Evolutionary conservation across 1,139 yeast genomes (phyloP), one percentile per base, ranked within the genome.

Genomic region (Diutina scorzettiae): DNA sequence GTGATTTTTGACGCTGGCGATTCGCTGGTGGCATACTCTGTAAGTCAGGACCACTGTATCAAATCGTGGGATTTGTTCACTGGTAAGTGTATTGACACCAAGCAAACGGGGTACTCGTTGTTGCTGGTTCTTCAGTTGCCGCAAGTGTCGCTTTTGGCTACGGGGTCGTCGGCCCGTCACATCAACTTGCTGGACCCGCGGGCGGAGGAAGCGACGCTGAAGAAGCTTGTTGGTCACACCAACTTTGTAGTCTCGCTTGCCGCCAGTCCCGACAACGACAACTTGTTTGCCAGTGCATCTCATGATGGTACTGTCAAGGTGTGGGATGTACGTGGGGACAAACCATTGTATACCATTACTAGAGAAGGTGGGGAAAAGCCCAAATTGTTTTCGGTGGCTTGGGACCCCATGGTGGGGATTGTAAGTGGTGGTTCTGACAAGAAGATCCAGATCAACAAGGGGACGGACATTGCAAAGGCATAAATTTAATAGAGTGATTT

Each of bases 41-140:
- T 84, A 1, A 83, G 96, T 3, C 96, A 87, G 59, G 97, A 91
- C 63, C 98, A 91, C 58, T 78, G 95, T 1, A 78, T 91, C 49
- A 83, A 84, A 54, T 91, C 98, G 0, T 91, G 98, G 97, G 98
- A 91, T 64, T 69, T 89, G 53, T 81, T 85, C 18, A 86, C 96
- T 5, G 68, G 82, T 16, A 73, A 84, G 49, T 77, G 85, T 54
- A 81, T 87, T 34, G 96, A 87, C 57, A 83, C 96, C 4, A 80
- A 86, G 60, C 75, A 84, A 20, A 87, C 97, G 0, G 83, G 91
- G n/a, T 87, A 75, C 62, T 81, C 97, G 7, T 69, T 91, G 48
- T 70, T 89, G 41, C 82, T 95, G 1, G 63, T 89, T 37, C 69
- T 80, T 37, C 80, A 81, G 49, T 64, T 91, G 46, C 77, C 85